A percentile compares a stretch with the other conserved stretches of the same genome.
phyloP scores from a whole-genome alignment of 768 basidiomycete species.

The Psilocybe azurescens region DNA sequence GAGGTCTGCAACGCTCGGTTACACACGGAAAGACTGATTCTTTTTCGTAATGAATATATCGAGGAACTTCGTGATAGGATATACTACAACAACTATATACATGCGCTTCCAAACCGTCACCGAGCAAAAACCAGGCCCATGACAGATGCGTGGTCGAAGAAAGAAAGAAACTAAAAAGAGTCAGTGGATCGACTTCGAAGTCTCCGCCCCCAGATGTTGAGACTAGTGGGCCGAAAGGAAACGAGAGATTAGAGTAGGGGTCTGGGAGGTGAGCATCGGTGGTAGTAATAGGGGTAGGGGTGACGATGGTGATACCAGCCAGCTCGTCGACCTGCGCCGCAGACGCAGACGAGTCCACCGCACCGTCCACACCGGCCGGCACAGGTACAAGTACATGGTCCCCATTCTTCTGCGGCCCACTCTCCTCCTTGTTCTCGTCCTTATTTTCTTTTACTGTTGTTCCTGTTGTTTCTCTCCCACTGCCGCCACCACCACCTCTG shows the following conservation, averaged over 20 bases:
- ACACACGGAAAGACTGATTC: no score
- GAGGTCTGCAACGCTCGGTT: no score
- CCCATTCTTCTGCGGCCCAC: not conserved
- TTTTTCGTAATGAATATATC: no score
- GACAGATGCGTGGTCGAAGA: no score
- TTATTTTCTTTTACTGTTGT: conserved; percentile 5
- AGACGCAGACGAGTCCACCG: not conserved
- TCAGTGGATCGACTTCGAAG: no score
- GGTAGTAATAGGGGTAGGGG: not conserved
- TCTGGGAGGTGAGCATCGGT: not conserved
- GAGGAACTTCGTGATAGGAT: no score
- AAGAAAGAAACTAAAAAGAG: no score
- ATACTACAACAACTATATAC: no score
- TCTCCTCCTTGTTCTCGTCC: not conserved
- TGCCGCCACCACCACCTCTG: not conserved
- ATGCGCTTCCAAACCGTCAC: no score
- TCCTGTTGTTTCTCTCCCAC: not conserved
- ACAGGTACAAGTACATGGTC: no score
- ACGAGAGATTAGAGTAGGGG: not conserved
- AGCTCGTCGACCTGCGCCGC: not conserved
- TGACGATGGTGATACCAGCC: not conserved
- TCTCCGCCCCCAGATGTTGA: no score
- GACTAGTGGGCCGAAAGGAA: not conserved
- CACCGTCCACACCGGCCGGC: not conserved
- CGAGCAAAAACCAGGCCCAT: no score